phyloP scores from a whole-genome alignment of 2,329 filamentous ascomycete species.

The Calonectria henricotiae region DNA sequence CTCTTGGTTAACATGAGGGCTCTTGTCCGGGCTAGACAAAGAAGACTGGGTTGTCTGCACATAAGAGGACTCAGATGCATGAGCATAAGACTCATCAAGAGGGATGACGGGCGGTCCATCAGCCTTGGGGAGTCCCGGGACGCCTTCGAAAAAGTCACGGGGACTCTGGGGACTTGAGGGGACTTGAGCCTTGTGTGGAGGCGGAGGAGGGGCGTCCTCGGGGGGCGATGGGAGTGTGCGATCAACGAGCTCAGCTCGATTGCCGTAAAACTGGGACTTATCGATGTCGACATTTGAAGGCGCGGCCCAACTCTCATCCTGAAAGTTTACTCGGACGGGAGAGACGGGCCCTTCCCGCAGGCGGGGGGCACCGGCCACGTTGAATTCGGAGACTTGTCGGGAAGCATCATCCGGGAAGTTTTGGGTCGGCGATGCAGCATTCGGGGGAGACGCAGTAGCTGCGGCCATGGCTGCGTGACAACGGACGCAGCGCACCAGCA shows the following conservation, averaged over 20 bases:
- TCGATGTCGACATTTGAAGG: constrained; percentile 71
- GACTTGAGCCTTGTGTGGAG: constrained; percentile 37
- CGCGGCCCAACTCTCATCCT: constrained; percentile 68
- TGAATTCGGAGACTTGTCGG: constrained; percentile 53
- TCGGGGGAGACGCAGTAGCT: constrained; percentile 56
- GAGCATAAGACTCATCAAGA: constrained; percentile 29
- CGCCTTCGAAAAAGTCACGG: constrained; percentile 37
- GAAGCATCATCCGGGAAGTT: constrained; percentile 48
- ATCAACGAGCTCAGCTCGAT: constrained; percentile 51
- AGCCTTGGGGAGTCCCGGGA: constrained; percentile 19
- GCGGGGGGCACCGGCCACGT: constrained; percentile 59
- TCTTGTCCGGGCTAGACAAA: constrained; percentile 35
- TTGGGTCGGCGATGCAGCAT: constrained; percentile 51
- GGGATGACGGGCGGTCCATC: constrained; percentile 27
- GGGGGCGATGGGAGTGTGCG: constrained; percentile 47
- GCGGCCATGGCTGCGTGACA: constrained; percentile 55
- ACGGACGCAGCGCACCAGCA: constrained; percentile 39
- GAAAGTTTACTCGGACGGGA: constrained; percentile 71
- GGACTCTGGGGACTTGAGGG: constrained; percentile 36
- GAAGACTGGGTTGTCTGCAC: constrained; percentile 27
- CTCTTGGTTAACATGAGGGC: constrained; percentile 40
- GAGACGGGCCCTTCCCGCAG: constrained; percentile 71
- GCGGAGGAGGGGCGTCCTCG: constrained; percentile 59
- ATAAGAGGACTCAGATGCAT: constrained; percentile 31
- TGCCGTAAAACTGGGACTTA: constrained; percentile 53